Percentiles rank a stretch among this genome's conserved stretches.
These are phyloP conservation scores for Candida arabinofermentans DNA, from an alignment of 805 yeast genomes.

Conservation along the genomic window DNA sequence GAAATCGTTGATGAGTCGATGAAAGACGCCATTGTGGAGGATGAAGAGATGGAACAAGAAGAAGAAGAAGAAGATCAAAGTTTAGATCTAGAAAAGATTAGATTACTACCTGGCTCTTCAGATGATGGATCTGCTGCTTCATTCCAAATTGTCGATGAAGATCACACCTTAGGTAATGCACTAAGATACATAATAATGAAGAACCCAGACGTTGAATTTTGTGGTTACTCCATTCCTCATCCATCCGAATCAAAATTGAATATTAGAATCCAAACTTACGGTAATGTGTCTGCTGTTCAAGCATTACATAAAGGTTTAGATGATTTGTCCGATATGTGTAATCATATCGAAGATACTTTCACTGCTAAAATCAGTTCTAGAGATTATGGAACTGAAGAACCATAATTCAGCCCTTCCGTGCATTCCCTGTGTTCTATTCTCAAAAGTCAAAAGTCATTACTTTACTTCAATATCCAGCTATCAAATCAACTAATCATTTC, in stretches of 20 bases:
- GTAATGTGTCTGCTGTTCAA: constrained; percentile 78
- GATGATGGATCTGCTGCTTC: constrained; percentile 95
- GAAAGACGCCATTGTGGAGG: constrained; percentile 19
- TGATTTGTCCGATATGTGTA: constrained; percentile 78
- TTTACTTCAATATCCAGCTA: background rate
- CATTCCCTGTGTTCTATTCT: too few species aligned
- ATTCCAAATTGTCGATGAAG: constrained; percentile 89
- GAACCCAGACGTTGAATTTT: constrained; percentile 96
- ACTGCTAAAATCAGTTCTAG: constrained; percentile 61
- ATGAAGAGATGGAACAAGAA: constrained; percentile 29
- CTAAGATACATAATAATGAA: constrained; percentile 93
- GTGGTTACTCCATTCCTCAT: constrained; percentile 98
- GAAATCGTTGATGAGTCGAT: constrained; percentile 11
- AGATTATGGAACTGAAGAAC: constrained; percentile 46
- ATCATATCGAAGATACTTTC: constrained; percentile 76
- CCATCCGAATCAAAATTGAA: constrained; percentile 91
- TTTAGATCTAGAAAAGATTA: constrained; percentile 54
- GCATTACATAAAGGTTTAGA: constrained; percentile 90
- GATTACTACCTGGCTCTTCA: constrained; percentile 76
- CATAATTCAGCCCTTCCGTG: constrained; percentile 24
- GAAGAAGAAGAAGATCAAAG: constrained; percentile 36
- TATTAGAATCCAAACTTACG: constrained; percentile 92
- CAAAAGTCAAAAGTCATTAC: background rate
- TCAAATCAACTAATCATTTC: background rate
- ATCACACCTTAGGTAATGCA: constrained; percentile 94